Conservation (phyloP, 345 rosid species). For the Schrenkiella parvula region DNA sequence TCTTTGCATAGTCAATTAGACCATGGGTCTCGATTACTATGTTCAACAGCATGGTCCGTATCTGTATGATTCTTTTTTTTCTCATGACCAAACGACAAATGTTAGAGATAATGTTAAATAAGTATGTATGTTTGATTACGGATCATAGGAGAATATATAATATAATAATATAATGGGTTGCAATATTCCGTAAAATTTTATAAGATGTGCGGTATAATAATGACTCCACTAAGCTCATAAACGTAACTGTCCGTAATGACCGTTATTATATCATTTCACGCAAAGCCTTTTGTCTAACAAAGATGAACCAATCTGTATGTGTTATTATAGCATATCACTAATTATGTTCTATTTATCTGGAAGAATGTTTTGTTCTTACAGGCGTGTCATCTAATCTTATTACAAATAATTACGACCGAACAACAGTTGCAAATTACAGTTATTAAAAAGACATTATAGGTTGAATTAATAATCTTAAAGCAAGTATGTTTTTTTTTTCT, state of each 20-base stretch:
- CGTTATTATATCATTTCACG: conserved; percentile 19
- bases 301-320: background rate
- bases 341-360: background rate
- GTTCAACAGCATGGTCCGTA: conserved; percentile 29
- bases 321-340: conserved; percentile 12
- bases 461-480: no score
- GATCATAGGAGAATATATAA: background rate
- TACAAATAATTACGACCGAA: no score
- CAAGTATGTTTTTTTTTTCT: background rate
- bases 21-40: conserved; percentile 27
- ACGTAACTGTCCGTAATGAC: conserved; percentile 5
- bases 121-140: background rate
- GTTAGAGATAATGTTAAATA: conserved; percentile 19
- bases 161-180: background rate
- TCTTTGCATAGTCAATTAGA: conserved; percentile 24
- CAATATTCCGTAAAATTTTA: background rate
- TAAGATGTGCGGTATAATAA: conserved; percentile 12
- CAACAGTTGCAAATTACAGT: no score
- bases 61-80: conserved; percentile 16
- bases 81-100: conserved; percentile 1
- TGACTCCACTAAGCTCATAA: conserved; percentile 17
- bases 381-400: background rate
- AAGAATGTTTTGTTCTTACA: background rate
- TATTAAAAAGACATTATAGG: no score
- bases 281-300: conserved; percentile 21